These are phyloP conservation scores for Protomyces arabidopsidicola DNA, from an alignment of 1,139 yeast genomes.

Conservation along the genomic window DNA sequence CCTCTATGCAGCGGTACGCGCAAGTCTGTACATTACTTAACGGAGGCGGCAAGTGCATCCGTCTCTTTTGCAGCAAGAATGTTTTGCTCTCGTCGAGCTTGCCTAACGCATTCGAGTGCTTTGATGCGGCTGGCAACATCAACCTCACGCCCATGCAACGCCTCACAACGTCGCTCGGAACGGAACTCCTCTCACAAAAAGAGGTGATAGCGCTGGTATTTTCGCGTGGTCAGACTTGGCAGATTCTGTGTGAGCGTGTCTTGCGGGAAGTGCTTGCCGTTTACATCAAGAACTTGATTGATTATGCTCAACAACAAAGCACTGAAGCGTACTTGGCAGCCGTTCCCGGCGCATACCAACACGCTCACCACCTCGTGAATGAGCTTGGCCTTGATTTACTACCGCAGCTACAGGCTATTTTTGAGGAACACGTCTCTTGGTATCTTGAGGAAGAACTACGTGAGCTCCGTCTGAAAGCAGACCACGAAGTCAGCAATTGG, in stretches of 20 bases:
- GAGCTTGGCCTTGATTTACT: conserved; percentile 6
- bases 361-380: conserved; percentile 1
- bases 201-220: conserved; percentile 43
- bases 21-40: conserved; percentile 41
- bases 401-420: conserved; percentile 37
- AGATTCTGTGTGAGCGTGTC: conserved; percentile 39
- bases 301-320: conserved; percentile 34
- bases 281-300: conserved; percentile 38
- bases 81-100: conserved; percentile 41
- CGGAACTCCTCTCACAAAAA: conserved; percentile 41
- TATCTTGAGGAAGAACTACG: conserved; percentile 45
- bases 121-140: conserved; percentile 38
- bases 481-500: conserved; percentile 41
- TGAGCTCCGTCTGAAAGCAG: conserved; percentile 39
- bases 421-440: conserved; percentile 43
- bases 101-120: conserved; percentile 37
- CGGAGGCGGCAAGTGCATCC: conserved; percentile 46
- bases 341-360: conserved; percentile 31
- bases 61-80: conserved; percentile 48
- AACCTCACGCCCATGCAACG: conserved; percentile 37
- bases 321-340: conserved; percentile 35
- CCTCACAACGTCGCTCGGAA: conserved; percentile 39
- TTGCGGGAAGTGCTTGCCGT: conserved; percentile 41
- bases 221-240: conserved; percentile 36
- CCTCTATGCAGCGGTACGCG: conserved; percentile 41